Evolutionary conservation across 73 alveolate species (phyloP).

Genomic region (Uronychia setigera): DNA sequence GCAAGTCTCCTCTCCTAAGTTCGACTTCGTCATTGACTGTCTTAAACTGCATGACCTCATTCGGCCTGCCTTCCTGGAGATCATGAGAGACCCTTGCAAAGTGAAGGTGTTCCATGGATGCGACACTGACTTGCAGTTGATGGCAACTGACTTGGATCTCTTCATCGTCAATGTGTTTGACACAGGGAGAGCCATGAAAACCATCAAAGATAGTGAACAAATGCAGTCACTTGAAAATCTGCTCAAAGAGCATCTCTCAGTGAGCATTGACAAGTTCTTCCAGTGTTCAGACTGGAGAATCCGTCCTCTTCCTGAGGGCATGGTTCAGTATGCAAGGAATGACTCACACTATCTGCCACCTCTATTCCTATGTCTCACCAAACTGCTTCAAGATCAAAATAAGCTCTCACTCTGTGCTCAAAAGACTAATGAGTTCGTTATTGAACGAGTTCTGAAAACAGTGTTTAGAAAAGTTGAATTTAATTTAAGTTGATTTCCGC

Average conservation of each 20-base stretch:
- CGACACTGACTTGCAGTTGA: slow-evolving; percentile 85
- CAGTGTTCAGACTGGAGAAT: slow-evolving; percentile 94
- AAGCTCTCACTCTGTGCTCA: background rate
- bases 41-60: slow-evolving; percentile 68
- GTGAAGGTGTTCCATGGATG: slow-evolving; percentile 95
- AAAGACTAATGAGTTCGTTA: background rate
- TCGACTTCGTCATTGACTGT: slow-evolving; percentile 83
- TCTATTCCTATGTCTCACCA: background rate
- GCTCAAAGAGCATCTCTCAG: slow-evolving; percentile 43
- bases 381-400: background rate
- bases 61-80: too few relatives aligned
- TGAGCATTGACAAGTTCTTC: slow-evolving; percentile 84
- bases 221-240: slow-evolving; percentile 72
- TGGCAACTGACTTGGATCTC: slow-evolving; percentile 85
- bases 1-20: slow-evolving; percentile 77
- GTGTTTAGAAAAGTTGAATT: background rate
- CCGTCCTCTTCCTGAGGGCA: slow-evolving; percentile 92
- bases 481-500: too few relatives aligned
- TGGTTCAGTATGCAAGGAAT: slow-evolving; percentile 93
- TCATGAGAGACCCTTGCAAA: slow-evolving; percentile 49
- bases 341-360: slow-evolving; percentile 81
- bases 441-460: background rate
- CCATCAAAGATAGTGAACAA: slow-evolving; percentile 53
- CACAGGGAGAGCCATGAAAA: slow-evolving; percentile 88
- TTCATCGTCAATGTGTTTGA: slow-evolving; percentile 84